These are phyloP conservation scores for Quaeritorhiza haematococci DNA, from an alignment of 371 early-diverging fungal genomes.

Conservation along the genomic window DNA sequence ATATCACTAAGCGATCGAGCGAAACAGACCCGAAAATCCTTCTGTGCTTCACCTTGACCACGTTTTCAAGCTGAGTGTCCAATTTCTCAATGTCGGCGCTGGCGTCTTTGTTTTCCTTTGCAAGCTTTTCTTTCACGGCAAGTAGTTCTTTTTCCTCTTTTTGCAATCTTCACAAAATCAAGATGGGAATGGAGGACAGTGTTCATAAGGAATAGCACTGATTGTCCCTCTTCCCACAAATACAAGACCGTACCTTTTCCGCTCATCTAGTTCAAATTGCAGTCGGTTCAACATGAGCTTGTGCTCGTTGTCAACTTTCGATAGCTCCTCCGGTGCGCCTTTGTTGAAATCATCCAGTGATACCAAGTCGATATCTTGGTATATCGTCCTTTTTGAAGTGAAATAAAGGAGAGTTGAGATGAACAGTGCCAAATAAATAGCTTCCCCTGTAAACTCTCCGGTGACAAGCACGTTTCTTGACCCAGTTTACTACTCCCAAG, in stretches of 20 bases:
- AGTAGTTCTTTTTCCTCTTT: conserved; percentile 10
- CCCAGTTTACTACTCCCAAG: neutral
- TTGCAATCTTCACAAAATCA: conserved; percentile 6
- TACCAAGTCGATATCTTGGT: conserved; percentile 24
- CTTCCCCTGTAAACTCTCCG: too few species aligned
- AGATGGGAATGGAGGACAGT: neutral
- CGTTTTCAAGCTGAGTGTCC: conserved; percentile 18
- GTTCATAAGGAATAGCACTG: neutral
- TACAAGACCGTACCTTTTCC: conserved; percentile 12
- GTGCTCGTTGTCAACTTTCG: conserved; percentile 18
- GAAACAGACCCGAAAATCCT: neutral
- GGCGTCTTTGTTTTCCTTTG: conserved; percentile 4
- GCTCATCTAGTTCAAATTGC: conserved; percentile 18
- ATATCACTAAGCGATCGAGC: neutral
- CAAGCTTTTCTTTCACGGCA: conserved; percentile 1
- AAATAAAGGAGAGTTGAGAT: neutral
- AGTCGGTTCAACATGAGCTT: conserved; percentile 25
- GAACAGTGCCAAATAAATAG: neutral
- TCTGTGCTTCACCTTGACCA: conserved; percentile 10
- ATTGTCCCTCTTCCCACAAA: neutral
- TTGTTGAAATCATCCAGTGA: conserved; percentile 12
- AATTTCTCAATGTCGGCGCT: conserved; percentile 10
- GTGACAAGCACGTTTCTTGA: neutral
- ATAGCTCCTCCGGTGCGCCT: conserved; percentile 1
- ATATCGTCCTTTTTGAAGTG: conserved; percentile 17